Evolutionary conservation across 2,329 filamentous ascomycete genomes (phyloP), one percentile per base, ranked within the genome.

Genomic region (Colletotrichum neosansevieriae): DNA sequence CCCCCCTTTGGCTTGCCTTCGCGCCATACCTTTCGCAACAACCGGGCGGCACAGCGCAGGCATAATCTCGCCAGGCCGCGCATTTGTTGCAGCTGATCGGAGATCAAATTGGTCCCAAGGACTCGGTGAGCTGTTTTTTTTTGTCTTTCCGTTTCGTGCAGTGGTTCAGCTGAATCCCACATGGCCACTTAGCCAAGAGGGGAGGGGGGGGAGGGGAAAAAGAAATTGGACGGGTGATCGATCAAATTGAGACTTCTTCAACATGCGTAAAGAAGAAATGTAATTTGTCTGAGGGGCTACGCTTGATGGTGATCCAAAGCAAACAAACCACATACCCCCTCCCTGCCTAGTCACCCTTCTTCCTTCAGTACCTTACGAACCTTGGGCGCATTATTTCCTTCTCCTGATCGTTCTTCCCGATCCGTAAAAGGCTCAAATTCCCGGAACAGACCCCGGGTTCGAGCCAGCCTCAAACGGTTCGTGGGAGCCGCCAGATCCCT

Each of bases 151-250:
- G 24, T 24, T 29, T 29, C 29, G 1, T 29, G 29, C 29, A 29
- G 21, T 24, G 59, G 38, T 53, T 65, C 56, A 49, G 49, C 62
- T 65, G 61, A 65, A 58, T 58, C 54, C 63, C 53, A 66, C 49
- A 59, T 65, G 34, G 45, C 38, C 29, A 11, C 29, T 29, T 38
- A 21, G 21, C 2, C 21, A 21, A 3, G 3, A 21, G 3, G 3
- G 21, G 4, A 21, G 4, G 4, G 4, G 4, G 4, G 21, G 21
- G 4, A 21, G 4, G n/a, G 19, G 15, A 19, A 7, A n/a, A 7
- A 19, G 4, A 45, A n/a, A 45, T 6, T 19, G 17, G n/a, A 45
- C 9, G 36, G 12, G 36, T 12, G 36, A 15, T 42, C 11, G 36
- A 38, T 38, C 5, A 38, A 15, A 15, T 11, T 38, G 11, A 15